Percentiles rank a stretch among this genome's conserved stretches.
These are phyloP conservation scores for Plasmodium gaboni DNA, from an alignment of 169 alveolate species.

Conservation along the genomic window DNA sequence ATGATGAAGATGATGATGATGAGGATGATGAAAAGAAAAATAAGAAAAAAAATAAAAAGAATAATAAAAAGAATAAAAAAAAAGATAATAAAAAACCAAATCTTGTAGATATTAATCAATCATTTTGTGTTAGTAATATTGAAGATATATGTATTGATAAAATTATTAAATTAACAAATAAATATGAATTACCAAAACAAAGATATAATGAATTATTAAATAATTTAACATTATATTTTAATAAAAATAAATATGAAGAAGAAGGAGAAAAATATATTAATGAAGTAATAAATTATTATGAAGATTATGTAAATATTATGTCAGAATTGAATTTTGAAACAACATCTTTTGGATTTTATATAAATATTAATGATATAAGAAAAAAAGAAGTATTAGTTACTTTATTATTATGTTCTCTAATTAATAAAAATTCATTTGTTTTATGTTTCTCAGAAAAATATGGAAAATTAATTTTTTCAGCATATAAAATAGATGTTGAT, in stretches of 20 bases:
- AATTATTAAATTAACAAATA: constrained; percentile 27
- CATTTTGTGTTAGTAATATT: constrained; percentile 68
- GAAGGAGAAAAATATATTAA: constrained; percentile 72
- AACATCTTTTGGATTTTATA: constrained; percentile 58
- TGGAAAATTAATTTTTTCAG: constrained; percentile 70
- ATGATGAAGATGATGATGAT: constrained; percentile 17
- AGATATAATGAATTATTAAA: constrained; percentile 59
- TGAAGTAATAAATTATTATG: constrained; percentile 66
- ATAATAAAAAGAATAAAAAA: constrained; percentile 38
- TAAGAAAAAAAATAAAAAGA: constrained; percentile 1
- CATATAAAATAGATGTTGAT: constrained; percentile 71
- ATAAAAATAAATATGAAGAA: constrained; percentile 72
- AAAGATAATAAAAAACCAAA: constrained; percentile 56
- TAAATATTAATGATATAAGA: constrained; percentile 49
- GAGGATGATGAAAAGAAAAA: neutral
- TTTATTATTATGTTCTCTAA: constrained; percentile 35
- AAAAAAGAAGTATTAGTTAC: constrained; percentile 72
- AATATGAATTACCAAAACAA: constrained; percentile 57
- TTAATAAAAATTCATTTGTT: constrained; percentile 68
- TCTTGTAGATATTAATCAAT: constrained; percentile 62
- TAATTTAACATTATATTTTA: constrained; percentile 67
- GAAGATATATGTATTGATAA: constrained; percentile 75
- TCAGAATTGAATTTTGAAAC: constrained; percentile 68
- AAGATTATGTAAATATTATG: constrained; percentile 64
- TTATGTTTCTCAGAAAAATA: constrained; percentile 65